Base-by-base conservation (phyloP, 805 yeast genomes). In the Hagleromyces aurorensis region DNA sequence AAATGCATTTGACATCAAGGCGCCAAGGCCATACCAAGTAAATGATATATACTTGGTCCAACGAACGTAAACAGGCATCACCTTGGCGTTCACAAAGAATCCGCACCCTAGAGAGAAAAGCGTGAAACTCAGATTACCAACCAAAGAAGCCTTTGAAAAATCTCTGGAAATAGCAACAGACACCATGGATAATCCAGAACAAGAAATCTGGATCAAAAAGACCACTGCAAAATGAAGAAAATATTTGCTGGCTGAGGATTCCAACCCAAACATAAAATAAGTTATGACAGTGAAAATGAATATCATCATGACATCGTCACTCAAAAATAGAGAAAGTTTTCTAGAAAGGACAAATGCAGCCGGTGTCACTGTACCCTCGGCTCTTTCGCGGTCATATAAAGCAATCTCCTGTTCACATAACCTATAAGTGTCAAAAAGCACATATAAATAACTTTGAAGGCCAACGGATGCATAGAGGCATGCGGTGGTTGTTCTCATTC, bases 31-130 rank as follows among this genome's bases (percentile, higher is more conserved):
- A 48, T 79, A 84, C 83, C 87, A 85, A 30, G 78, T 65, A 48
- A 71, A 80, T 0, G 89, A 77, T 33, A 77, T 60, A 53, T 80
- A 84, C 48, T 78, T 81, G 4, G 78, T 68, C 95, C 95, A 84
- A 19, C 84, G 64, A 6, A 84, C 93, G 46, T 85, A 85, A 1
- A 81, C 93, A 0, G 94, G 94, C 75, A 83, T 67, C 1, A 72
- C 65, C 6, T 64, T 61, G 1, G 86, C 72, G 51, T 83, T 82
- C 13, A 78, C 80, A 47, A 79, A 83, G 55, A 72, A 81, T 1
- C 94, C 95, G 52, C 84, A 77, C 0, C 84, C 83, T 66, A 80
- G 70, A 30, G 82, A 72, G 45, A 82, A 84, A 16, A 80, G 57
- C 17, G 85, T 82, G 48, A 73, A 79, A 37, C 74, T 67, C 30